Evolutionary conservation across 129 eudicot species (phyloP).

Genomic region (Helichrysum umbraculigerum): DNA sequence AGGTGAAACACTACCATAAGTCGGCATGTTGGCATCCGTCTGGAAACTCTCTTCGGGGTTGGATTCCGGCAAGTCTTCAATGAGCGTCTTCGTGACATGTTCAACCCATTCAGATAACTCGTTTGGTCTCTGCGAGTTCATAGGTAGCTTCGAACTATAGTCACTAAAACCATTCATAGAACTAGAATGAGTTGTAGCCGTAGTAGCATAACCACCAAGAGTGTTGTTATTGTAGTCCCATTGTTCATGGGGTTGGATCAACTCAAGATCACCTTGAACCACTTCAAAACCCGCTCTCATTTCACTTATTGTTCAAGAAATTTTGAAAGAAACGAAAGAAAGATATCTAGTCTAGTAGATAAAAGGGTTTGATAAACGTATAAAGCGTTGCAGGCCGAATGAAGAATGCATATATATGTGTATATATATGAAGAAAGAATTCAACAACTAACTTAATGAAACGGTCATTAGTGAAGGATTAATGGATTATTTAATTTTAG

Average conservation of each 20-base stretch:
- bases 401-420: slow-evolving; percentile 21
- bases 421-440: background rate
- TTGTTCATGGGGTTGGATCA: slow-evolving; percentile 62
- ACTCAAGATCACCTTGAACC: slow-evolving; percentile 45
- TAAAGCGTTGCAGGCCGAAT: slow-evolving; percentile 51
- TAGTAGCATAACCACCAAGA: slow-evolving; percentile 25
- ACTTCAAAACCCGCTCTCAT: slow-evolving; percentile 53
- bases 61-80: slow-evolving; percentile 65
- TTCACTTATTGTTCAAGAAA: slow-evolving; percentile 9
- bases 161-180: slow-evolving; percentile 32
- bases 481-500: slow-evolving; percentile 8
- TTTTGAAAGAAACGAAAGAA: background rate
- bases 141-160: slow-evolving; percentile 22
- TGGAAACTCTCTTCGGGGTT: slow-evolving; percentile 45
- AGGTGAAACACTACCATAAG: slow-evolving; percentile 30
- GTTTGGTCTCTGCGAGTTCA: slow-evolving; percentile 39
- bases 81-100: slow-evolving; percentile 69
- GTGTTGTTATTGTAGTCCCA: slow-evolving; percentile 45
- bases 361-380: background rate
- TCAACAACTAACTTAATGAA: slow-evolving; percentile 27
- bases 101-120: slow-evolving; percentile 87
- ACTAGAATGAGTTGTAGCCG: slow-evolving; percentile 21
- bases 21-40: slow-evolving; percentile 23
- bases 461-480: slow-evolving; percentile 28
- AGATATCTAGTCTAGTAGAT: slow-evolving; percentile 1